Evolutionary conservation across 2,329 filamentous ascomycete species (phyloP).

Genomic region (Falciphora oryzae): DNA sequence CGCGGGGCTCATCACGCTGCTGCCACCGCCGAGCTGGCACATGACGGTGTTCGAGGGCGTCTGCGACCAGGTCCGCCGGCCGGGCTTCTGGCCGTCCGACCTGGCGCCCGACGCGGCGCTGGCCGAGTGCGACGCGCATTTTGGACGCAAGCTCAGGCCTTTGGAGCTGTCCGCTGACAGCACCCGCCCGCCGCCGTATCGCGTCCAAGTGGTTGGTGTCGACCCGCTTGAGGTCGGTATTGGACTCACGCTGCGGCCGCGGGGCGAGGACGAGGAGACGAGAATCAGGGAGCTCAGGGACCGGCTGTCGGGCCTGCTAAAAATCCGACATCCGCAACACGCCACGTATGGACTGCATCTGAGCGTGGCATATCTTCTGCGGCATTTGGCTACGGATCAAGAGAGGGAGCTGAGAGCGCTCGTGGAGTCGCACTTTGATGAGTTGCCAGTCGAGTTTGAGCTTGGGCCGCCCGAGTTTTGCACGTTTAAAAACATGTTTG

Average conservation of each 20-base stretch:
- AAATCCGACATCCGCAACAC: slow-evolving; percentile 17
- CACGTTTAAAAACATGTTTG: slow-evolving; percentile 21
- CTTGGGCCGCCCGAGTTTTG: slow-evolving; percentile 20
- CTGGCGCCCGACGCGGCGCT: slow-evolving; percentile 14
- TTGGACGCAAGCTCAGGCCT: slow-evolving; percentile 14
- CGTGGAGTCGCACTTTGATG: slow-evolving; percentile 13
- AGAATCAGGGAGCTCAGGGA: slow-evolving; percentile 17
- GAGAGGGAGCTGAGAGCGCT: slow-evolving; percentile 14
- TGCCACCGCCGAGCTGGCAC: slow-evolving; percentile 22
- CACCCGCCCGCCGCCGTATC: slow-evolving; percentile 16
- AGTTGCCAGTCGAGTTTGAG: slow-evolving; percentile 17
- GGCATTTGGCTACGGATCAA: slow-evolving; percentile 15
- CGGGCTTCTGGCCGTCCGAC: slow-evolving; percentile 19
- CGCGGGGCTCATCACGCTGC: slow-evolving; percentile 16
- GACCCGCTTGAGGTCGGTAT: slow-evolving; percentile 17
- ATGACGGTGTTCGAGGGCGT: slow-evolving; percentile 24
- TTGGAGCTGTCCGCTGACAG: slow-evolving; percentile 13
- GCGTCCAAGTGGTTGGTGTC: slow-evolving; percentile 15
- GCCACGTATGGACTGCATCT: slow-evolving; percentile 20
- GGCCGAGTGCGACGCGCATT: slow-evolving; percentile 14
- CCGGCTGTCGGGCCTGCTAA: slow-evolving; percentile 15
- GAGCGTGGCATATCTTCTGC: slow-evolving; percentile 20
- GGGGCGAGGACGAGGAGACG: slow-evolving; percentile 12
- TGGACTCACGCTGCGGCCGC: slow-evolving; percentile 13
- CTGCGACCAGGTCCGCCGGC: slow-evolving; percentile 18